Percentiles rank a stretch among this genome's conserved stretches.
phyloP scores from a whole-genome alignment of 2,329 filamentous ascomycete genomes.

The Trichoderma sp. region DNA sequence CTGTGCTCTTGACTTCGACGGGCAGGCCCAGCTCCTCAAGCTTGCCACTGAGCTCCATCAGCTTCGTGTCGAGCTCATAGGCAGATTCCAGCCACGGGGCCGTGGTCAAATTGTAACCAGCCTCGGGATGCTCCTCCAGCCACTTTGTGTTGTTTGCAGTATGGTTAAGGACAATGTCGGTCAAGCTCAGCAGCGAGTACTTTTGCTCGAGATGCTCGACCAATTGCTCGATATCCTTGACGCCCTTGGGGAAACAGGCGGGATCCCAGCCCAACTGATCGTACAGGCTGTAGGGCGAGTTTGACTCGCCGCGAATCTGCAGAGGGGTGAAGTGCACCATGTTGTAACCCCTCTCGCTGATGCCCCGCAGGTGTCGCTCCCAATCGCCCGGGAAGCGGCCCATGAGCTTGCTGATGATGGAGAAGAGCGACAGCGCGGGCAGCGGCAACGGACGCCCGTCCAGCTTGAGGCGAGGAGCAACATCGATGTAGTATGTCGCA shows the following conservation, averaged over 20 bases:
- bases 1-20: slow-evolving; percentile 66
- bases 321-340: slow-evolving; percentile 98
- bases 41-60: slow-evolving; percentile 75
- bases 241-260: slow-evolving; percentile 77
- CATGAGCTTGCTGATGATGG: slow-evolving; percentile 97
- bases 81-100: slow-evolving; percentile 75
- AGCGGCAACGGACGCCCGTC: slow-evolving; percentile 75
- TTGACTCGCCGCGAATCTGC: slow-evolving; percentile 83
- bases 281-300: slow-evolving; percentile 96
- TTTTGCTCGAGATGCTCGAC: slow-evolving; percentile 80
- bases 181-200: slow-evolving; percentile 82
- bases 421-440: slow-evolving; percentile 87
- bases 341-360: slow-evolving; percentile 91
- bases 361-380: slow-evolving; percentile 85
- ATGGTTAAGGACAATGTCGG: slow-evolving; percentile 97
- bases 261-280: slow-evolving; percentile 89
- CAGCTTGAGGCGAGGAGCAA: slow-evolving; percentile 77
- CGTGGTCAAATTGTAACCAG: slow-evolving; percentile 90
- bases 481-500: slow-evolving; percentile 86
- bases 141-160: slow-evolving; percentile 94
- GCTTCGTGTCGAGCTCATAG: slow-evolving; percentile 60
- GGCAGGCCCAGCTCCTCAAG: slow-evolving; percentile 74
- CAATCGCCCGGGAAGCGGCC: slow-evolving; percentile 87
- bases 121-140: slow-evolving; percentile 91
- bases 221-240: slow-evolving; percentile 76